phyloP scores from a whole-genome alignment of 257 asterid genomes.

The Lavandula angustifolia region DNA sequence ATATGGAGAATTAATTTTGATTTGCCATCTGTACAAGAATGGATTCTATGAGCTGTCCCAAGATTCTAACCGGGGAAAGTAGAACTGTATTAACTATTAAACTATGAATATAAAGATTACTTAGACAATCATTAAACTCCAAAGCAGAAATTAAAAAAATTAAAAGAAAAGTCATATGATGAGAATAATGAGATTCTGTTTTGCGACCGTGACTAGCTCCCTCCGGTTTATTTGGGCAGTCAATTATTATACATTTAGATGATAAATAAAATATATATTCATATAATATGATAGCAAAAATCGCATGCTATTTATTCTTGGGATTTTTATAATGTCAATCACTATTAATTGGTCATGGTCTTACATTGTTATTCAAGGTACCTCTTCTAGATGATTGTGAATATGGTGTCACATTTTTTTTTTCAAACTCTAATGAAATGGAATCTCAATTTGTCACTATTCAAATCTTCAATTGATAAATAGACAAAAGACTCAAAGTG shows the following conservation, averaged over 20 bases:
- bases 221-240: not conserved
- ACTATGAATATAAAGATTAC: not conserved
- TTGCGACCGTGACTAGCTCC: too few species aligned
- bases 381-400: constrained; percentile 15
- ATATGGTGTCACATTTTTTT: not conserved
- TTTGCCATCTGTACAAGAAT: not conserved
- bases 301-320: not conserved
- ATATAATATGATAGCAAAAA: not conserved
- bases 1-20: not conserved
- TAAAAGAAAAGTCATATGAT: too few species aligned
- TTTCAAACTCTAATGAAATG: not conserved
- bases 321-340: not conserved
- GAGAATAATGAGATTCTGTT: not conserved
- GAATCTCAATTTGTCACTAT: not conserved
- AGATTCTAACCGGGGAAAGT: not conserved
- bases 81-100: too few species aligned
- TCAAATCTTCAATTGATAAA: not conserved
- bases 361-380: not conserved
- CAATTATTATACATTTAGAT: not conserved
- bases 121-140: not conserved
- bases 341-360: constrained; percentile 6
- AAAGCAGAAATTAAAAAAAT: too few species aligned
- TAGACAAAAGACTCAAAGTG: constrained; percentile 6
- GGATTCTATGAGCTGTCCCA: not conserved
- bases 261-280: not conserved